These are phyloP conservation scores for Aspergillus udagawae DNA, from an alignment of 2,329 filamentous ascomycete genomes.

Conservation along the genomic window DNA sequence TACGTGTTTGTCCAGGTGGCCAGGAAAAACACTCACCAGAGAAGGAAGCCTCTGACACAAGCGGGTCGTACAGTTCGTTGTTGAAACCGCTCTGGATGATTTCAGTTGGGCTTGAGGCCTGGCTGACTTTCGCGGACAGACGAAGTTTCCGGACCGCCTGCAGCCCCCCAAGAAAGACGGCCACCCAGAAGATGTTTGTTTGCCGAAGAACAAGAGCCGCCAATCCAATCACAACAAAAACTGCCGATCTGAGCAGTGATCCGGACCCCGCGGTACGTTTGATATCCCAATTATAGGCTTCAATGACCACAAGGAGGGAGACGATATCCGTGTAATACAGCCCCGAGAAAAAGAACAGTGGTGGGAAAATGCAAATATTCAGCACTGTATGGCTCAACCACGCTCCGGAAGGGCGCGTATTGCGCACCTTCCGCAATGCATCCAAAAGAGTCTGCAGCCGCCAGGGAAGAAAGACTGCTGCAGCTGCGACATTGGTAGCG, in stretches of 20 bases:
- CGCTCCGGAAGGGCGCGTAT: slow-evolving; percentile 26
- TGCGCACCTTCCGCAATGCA: slow-evolving; percentile 34
- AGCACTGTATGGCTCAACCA: slow-evolving; percentile 51
- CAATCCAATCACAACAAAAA: slow-evolving; percentile 57
- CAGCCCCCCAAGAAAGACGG: slow-evolving; percentile 45
- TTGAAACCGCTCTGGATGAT: slow-evolving; percentile 31
- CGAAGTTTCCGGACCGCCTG: slow-evolving; percentile 37
- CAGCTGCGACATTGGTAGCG: slow-evolving; percentile 34
- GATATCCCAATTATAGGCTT: slow-evolving; percentile 57
- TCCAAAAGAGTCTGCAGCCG: slow-evolving; percentile 54
- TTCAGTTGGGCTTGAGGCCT: slow-evolving; percentile 23
- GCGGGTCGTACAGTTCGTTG: slow-evolving; percentile 48
- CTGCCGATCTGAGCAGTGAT: slow-evolving; percentile 22
- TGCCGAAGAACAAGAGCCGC: slow-evolving; percentile 74
- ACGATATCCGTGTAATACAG: slow-evolving; percentile 93
- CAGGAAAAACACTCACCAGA: slow-evolving; percentile 38
- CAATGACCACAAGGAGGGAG: slow-evolving; percentile 71
- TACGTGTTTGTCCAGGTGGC: slow-evolving; percentile 10
- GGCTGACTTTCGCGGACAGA: slow-evolving; percentile 22
- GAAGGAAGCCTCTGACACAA: slow-evolving; percentile 45
- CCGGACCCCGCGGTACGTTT: slow-evolving; percentile 25
- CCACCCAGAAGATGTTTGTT: slow-evolving; percentile 96
- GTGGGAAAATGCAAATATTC: slow-evolving; percentile 81
- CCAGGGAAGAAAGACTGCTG: slow-evolving; percentile 40
- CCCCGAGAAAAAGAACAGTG: slow-evolving; percentile 92